A percentile compares a stretch with the other conserved stretches of the same genome.
Conservation (phyloP, 2,329 filamentous ascomycete genomes). For the Epichloe gansuensis region DNA sequence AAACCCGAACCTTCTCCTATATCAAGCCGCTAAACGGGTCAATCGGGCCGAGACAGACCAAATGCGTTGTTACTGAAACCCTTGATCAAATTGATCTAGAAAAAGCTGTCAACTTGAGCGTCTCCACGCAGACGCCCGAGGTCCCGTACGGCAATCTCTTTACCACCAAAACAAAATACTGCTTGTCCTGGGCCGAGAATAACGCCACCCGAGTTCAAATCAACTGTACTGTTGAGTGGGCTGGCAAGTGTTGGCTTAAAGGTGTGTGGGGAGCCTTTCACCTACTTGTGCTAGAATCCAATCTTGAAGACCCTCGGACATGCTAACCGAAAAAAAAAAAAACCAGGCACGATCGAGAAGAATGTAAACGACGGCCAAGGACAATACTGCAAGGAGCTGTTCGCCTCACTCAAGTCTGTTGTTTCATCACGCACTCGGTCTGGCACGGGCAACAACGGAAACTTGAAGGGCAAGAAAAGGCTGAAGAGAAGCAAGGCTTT, state of each 20-base stretch:
- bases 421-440: constrained; percentile 53
- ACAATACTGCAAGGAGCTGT: constrained; percentile 69
- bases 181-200: constrained; percentile 80
- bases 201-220: constrained; percentile 77
- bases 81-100: constrained; percentile 81
- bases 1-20: constrained; percentile 65
- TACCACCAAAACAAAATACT: constrained; percentile 84
- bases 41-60: constrained; percentile 88
- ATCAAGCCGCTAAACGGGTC: constrained; percentile 78
- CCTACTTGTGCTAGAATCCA: no score
- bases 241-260: constrained; percentile 95
- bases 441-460: constrained; percentile 31
- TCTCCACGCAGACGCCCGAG: constrained; percentile 82
- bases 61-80: constrained; percentile 77
- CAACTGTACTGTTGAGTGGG: constrained; percentile 90
- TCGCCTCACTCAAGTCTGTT: constrained; percentile 60
- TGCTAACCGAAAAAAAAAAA: not conserved
- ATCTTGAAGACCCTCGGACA: no score
- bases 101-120: constrained; percentile 70
- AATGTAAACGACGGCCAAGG: constrained; percentile 83
- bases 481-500: constrained; percentile 38
- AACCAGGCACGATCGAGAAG: constrained; percentile 81
- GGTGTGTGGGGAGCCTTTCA: constrained; percentile 38
- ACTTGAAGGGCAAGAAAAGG: constrained; percentile 50
- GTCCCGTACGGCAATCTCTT: constrained; percentile 92